phyloP scores from a whole-genome alignment of 2,329 filamentous ascomycete genomes.

The Fusarium austroafricanum region DNA sequence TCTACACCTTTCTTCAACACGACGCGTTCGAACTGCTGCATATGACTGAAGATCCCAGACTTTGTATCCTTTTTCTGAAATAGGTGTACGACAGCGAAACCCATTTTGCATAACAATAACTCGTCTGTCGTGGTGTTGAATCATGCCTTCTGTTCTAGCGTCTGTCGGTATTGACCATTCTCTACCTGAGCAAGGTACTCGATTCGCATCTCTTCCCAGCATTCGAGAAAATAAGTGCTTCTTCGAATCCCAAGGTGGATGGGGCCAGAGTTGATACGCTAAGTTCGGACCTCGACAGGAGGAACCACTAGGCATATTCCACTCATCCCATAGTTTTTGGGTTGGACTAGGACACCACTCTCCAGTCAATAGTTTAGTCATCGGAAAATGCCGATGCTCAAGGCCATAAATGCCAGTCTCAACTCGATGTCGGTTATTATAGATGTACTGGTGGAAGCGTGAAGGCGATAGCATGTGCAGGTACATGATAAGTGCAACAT shows the following conservation, averaged over 20 bases:
- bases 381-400: slow-evolving; percentile 3
- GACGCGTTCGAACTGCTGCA: background rate
- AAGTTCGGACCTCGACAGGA: background rate
- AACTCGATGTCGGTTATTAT: background rate
- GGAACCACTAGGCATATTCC: background rate
- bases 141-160: accelerated
- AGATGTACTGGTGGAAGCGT: background rate
- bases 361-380: background rate
- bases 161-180: background rate
- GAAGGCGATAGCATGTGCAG: slow-evolving; percentile 3
- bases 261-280: background rate
- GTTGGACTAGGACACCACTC: background rate
- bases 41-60: background rate
- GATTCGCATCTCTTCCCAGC: background rate
- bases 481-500: slow-evolving; percentile 15
- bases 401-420: background rate
- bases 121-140: background rate
- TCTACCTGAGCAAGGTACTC: accelerated
- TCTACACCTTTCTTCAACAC: background rate
- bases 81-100: slow-evolving; percentile 2
- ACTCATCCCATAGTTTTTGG: background rate
- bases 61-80: background rate
- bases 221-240: background rate
- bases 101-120: slow-evolving; percentile 1
- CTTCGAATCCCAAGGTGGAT: slow-evolving; percentile 1